Conservation (phyloP, 495 filamentous ascomycete genomes). For the Aspergillus steynii region DNA sequence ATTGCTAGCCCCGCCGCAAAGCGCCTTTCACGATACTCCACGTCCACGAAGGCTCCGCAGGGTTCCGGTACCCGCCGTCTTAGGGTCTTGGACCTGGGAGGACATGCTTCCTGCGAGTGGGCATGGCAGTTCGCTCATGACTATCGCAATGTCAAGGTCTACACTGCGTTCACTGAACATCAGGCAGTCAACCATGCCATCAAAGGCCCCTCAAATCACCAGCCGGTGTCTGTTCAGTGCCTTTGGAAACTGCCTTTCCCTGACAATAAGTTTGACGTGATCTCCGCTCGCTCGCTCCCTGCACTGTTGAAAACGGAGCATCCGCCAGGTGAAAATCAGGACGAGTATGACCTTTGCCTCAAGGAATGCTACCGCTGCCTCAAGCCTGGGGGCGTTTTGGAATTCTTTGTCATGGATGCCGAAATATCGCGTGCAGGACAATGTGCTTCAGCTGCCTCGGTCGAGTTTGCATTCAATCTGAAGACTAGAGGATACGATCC, state of each 20-base stretch:
- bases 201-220: constrained; percentile 84
- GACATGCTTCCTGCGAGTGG: constrained; percentile 86
- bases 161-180: constrained; percentile 75
- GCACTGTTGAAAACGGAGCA: constrained; percentile 69
- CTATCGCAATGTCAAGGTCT: constrained; percentile 80
- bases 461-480: constrained; percentile 87
- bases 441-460: constrained; percentile 71
- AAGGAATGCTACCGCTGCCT: constrained; percentile 85
- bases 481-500: constrained; percentile 88
- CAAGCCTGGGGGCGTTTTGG: constrained; percentile 89
- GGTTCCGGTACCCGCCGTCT: constrained; percentile 23
- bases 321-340: constrained; percentile 52
- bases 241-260: constrained; percentile 84
- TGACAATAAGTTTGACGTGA: constrained; percentile 85
- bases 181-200: constrained; percentile 69
- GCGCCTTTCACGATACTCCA: constrained; percentile 43
- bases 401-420: constrained; percentile 85
- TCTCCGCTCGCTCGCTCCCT: constrained; percentile 88
- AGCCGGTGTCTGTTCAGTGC: constrained; percentile 68
- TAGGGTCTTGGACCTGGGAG: constrained; percentile 85
- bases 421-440: constrained; percentile 83
- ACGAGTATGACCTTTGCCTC: constrained; percentile 88
- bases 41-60: constrained; percentile 9
- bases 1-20: constrained; percentile 73
- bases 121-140: constrained; percentile 88